A percentile compares a stretch with the other conserved stretches of the same genome.
Evolutionary conservation across 768 basidiomycete genomes (phyloP).

Genomic region (Kockovaella imperatae): DNA sequence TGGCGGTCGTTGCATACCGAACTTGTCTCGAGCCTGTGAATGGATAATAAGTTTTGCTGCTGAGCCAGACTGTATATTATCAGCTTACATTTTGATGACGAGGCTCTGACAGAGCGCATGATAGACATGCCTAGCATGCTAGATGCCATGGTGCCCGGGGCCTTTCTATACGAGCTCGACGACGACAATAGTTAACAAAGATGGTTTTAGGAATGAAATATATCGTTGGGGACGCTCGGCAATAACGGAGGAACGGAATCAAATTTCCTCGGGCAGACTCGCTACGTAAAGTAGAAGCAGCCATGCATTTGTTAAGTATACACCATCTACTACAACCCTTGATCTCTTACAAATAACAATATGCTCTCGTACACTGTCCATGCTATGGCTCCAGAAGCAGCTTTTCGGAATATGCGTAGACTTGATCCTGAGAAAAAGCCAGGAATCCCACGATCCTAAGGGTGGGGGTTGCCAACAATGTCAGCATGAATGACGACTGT

Average conservation of each 20-base stretch:
- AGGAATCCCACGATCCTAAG: constrained; percentile 64
- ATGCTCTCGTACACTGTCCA: constrained; percentile 77
- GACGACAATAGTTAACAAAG: too few species aligned
- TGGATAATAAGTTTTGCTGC: neutral
- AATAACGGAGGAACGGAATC: neutral
- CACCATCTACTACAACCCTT: neutral
- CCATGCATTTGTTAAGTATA: too few species aligned
- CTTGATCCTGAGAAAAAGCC: constrained; percentile 85
- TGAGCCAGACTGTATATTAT: neutral
- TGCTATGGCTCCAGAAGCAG: constrained; percentile 77
- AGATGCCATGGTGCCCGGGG: neutral
- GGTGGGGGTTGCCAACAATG: neutral
- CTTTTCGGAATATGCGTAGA: constrained; percentile 74
- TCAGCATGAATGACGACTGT: constrained; percentile 1
- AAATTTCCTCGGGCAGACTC: too few species aligned
- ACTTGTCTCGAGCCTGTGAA: constrained; percentile 4
- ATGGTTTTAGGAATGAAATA: too few species aligned
- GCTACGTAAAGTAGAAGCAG: too few species aligned
- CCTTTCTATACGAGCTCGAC: too few species aligned
- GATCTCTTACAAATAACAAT: constrained; percentile 37
- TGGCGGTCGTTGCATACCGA: constrained; percentile 57
- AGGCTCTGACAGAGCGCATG: neutral
- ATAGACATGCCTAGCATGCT: neutral
- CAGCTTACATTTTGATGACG: neutral
- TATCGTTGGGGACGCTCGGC: too few species aligned